These are phyloP conservation scores for Leishmania major DNA, from an alignment of 208 protist genomes.

Conservation along the genomic window DNA sequence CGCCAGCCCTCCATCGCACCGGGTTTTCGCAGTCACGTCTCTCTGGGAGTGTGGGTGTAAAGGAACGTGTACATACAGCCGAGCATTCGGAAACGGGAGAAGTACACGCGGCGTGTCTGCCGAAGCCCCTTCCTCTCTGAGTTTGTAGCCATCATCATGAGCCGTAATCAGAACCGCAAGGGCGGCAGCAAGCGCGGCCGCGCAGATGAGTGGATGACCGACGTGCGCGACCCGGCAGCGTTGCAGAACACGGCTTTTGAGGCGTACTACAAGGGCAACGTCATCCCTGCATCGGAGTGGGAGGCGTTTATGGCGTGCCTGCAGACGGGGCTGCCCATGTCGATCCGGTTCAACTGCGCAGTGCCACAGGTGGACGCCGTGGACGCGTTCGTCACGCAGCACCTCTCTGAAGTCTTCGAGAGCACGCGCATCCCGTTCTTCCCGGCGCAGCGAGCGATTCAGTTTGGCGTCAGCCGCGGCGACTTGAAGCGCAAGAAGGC, in stretches of 20 bases:
- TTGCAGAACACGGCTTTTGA: conserved; percentile 73
- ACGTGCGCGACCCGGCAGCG: conserved; percentile 57
- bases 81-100: neutral
- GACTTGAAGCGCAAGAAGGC: conserved; percentile 78
- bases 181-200: conserved; percentile 66
- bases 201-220: conserved; percentile 63
- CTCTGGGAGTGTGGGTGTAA: neutral
- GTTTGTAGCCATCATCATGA: conserved; percentile 46
- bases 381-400: conserved; percentile 39
- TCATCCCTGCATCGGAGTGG: conserved; percentile 68
- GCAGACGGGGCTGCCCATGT: conserved; percentile 73
- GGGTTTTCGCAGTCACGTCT: neutral
- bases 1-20: neutral
- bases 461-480: conserved; percentile 75
- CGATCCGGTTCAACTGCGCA: conserved; percentile 62
- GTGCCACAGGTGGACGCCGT: conserved; percentile 39
- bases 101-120: neutral
- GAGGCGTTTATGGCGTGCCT: conserved; percentile 59
- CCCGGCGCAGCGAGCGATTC: conserved; percentile 58
- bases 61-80: neutral
- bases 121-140: neutral
- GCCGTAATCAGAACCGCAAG: conserved; percentile 75
- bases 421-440: conserved; percentile 61
- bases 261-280: conserved; percentile 71
- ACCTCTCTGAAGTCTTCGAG: conserved; percentile 51